These are phyloP conservation scores for Thelonectria olida DNA, from an alignment of 2,329 filamentous ascomycete species.

Conservation along the genomic window DNA sequence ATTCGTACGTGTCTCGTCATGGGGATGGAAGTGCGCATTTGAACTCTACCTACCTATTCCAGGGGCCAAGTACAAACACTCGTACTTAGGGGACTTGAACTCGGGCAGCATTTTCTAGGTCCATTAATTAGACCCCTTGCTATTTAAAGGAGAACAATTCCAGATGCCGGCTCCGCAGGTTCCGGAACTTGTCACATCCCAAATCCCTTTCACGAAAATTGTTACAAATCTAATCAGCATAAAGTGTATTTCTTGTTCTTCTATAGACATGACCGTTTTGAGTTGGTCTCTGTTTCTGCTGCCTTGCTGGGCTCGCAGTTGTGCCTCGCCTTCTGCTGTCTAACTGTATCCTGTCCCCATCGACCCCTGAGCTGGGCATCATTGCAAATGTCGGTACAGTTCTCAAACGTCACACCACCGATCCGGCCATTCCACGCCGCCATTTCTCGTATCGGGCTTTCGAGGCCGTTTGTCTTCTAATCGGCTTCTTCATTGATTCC, in stretches of 20 bases:
- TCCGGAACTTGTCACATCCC: background rate
- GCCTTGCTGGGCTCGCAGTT: background rate
- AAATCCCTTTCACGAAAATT: background rate
- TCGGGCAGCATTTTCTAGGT: too few relatives aligned
- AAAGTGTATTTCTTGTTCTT: background rate
- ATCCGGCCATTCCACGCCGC: constrained; percentile 12
- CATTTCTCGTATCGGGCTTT: constrained; percentile 13
- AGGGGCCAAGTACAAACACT: too few relatives aligned
- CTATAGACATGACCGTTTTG: constrained; percentile 5
- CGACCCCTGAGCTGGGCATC: constrained; percentile 33
- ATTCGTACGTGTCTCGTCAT: too few relatives aligned
- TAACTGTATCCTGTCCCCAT: constrained; percentile 3
- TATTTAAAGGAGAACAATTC: background rate
- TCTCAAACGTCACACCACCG: constrained; percentile 24
- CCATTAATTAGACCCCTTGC: background rate
- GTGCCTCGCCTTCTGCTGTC: background rate
- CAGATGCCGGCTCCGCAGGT: background rate
- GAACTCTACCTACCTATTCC: too few relatives aligned
- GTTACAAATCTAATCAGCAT: background rate
- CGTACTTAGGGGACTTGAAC: too few relatives aligned
- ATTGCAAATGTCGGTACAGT: constrained; percentile 19
- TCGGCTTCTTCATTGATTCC: constrained; percentile 8
- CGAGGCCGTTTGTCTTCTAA: constrained; percentile 16
- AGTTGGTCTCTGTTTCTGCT: background rate
- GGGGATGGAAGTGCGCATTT: too few relatives aligned